phyloP scores from a whole-genome alignment of 2,329 filamentous ascomycete genomes.

The Phaeosphaeriaceae sp. region DNA sequence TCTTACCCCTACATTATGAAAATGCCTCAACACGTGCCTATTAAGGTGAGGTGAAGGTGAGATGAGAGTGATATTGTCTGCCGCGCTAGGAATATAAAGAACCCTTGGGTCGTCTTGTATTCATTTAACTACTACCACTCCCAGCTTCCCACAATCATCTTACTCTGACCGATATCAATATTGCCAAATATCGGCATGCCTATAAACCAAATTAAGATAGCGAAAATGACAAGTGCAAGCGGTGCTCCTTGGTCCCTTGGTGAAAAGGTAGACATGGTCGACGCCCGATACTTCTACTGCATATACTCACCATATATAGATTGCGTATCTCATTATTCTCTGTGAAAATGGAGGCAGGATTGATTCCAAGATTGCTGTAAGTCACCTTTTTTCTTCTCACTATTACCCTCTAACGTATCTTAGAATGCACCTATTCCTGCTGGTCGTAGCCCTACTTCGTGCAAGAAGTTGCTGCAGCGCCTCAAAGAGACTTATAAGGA shows the following conservation, averaged over 20 bases:
- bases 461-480: conserved; percentile 30
- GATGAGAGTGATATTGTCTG: too few species aligned
- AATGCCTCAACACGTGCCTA: too few species aligned
- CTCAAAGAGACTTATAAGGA: conserved; percentile 33
- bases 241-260: conserved; percentile 28
- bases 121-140: too few species aligned
- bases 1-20: too few species aligned
- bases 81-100: too few species aligned
- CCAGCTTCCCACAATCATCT: too few species aligned
- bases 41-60: too few species aligned
- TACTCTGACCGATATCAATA: neutral
- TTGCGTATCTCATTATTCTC: conserved; percentile 28
- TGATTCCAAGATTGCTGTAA: conserved; percentile 22
- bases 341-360: conserved; percentile 25
- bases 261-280: conserved; percentile 19
- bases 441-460: conserved; percentile 32
- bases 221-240: conserved; percentile 15
- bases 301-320: conserved; percentile 14
- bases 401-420: neutral
- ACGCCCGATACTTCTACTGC: neutral
- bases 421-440: conserved; percentile 31
- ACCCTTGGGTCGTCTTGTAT: too few species aligned
- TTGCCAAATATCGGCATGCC: neutral
- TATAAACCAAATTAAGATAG: too few species aligned
- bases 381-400: neutral